Evolutionary conservation across 2,329 filamentous ascomycete species (phyloP).

Genomic region (Harringtonia aguacate): DNA sequence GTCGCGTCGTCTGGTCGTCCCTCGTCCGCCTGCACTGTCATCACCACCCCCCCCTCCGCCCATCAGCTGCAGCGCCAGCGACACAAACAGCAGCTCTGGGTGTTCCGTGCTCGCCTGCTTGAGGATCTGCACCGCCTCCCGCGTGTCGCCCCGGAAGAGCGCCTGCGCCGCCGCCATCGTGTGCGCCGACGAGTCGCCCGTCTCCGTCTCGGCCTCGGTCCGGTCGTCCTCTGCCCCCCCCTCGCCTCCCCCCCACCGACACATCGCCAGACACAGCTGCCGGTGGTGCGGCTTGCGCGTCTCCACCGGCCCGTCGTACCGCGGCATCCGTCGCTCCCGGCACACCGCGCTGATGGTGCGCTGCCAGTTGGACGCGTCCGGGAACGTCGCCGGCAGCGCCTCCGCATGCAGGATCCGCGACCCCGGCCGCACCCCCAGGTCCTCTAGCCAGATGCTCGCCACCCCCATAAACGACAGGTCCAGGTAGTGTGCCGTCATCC

Average conservation of each 20-base stretch:
- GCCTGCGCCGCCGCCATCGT: conserved; percentile 70
- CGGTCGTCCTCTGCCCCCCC: not conserved
- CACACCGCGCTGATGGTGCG: conserved; percentile 53
- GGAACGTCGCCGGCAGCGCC: conserved; percentile 35
- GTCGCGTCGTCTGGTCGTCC: too few relatives aligned
- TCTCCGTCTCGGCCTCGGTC: conserved; percentile 15
- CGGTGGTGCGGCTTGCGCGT: conserved; percentile 56
- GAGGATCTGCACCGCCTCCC: conserved; percentile 58
- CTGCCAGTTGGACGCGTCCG: conserved; percentile 46
- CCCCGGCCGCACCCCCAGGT: conserved; percentile 41
- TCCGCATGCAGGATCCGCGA: conserved; percentile 9
- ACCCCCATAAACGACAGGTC: conserved; percentile 72
- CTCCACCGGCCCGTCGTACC: conserved; percentile 11
- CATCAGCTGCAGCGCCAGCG: conserved; percentile 54
- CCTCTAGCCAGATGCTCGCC: conserved; percentile 59
- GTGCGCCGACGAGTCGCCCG: conserved; percentile 41
- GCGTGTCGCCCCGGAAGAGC: conserved; percentile 60
- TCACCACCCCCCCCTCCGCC: conserved; percentile 32
- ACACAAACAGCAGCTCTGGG: conserved; percentile 57
- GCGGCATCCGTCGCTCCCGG: conserved; percentile 47
- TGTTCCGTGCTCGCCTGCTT: conserved; percentile 53
- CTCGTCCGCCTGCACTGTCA: conserved; percentile 14
- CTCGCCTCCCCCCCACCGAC: conserved; percentile 53
- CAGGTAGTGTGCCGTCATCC: conserved; percentile 58
- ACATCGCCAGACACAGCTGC: conserved; percentile 65